These are phyloP conservation scores for Boletus rex-veris DNA, from an alignment of 768 basidiomycete genomes.

Conservation along the genomic window DNA sequence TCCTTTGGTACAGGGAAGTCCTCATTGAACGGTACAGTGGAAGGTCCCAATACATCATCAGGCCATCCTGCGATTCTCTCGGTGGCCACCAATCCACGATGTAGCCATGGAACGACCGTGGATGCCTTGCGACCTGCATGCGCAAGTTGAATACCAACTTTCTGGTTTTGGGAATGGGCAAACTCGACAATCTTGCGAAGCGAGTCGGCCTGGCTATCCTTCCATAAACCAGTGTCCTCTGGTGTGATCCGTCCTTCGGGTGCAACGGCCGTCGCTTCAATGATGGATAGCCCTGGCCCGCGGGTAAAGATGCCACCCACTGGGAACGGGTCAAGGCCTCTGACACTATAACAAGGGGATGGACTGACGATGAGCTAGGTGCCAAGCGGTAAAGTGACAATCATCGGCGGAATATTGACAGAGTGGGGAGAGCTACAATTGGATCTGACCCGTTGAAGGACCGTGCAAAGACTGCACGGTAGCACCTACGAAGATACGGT, in stretches of 20 bases:
- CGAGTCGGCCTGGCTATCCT: conserved; percentile 48
- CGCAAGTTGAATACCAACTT: conserved; percentile 70
- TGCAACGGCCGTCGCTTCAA: conserved; percentile 66
- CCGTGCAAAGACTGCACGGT: background rate
- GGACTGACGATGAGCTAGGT: conserved; percentile 44
- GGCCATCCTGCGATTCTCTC: conserved; percentile 49
- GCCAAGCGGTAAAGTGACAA: conserved; percentile 54
- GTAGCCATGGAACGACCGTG: conserved; percentile 59
- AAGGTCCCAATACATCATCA: conserved; percentile 55
- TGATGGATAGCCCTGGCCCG: conserved; percentile 51
- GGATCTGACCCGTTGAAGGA: background rate
- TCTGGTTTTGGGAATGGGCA: conserved; percentile 67
- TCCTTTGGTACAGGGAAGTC: conserved; percentile 52
- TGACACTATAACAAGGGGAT: background rate
- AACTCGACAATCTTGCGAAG: conserved; percentile 58
- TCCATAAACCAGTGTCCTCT: conserved; percentile 37
- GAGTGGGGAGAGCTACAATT: conserved; percentile 46
- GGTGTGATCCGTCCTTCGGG: conserved; percentile 65
- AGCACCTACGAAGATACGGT: conserved; percentile 48
- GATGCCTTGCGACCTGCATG: conserved; percentile 79
- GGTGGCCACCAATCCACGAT: conserved; percentile 32
- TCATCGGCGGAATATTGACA: conserved; percentile 60
- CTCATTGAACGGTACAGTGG: conserved; percentile 42
- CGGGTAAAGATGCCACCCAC: conserved; percentile 24
- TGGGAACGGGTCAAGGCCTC: conserved; percentile 12